phyloP scores from a whole-genome alignment of 2,329 filamentous ascomycete species.

The Tolypocladium album region DNA sequence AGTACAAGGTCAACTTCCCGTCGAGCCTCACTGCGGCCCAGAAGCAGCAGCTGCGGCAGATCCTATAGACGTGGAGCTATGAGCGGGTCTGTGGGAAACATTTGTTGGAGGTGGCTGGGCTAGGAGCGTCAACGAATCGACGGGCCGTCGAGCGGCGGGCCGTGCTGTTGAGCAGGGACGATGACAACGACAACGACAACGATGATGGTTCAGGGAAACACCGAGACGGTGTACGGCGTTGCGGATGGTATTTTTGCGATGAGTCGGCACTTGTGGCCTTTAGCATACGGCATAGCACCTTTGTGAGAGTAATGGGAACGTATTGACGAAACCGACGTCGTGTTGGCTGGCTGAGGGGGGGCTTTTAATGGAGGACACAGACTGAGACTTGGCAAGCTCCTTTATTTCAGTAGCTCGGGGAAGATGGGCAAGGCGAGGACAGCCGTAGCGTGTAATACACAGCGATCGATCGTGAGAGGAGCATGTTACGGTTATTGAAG shows the following conservation, averaged over 20 bases:
- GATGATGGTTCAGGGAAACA: neutral
- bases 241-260: neutral
- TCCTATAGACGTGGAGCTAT: conserved; percentile 40
- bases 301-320: neutral
- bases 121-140: neutral
- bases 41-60: conserved; percentile 71
- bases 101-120: neutral
- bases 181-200: neutral
- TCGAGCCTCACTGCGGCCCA: conserved; percentile 63
- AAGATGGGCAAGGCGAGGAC: neutral
- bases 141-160: neutral
- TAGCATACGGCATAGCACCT: conserved; percentile 1
- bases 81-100: neutral
- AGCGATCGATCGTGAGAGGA: too few relatives aligned
- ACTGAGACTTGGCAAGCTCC: neutral
- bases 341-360: too few relatives aligned
- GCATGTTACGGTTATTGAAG: too few relatives aligned
- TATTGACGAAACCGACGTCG: neutral
- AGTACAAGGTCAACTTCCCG: conserved; percentile 90
- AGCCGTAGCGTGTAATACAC: neutral
- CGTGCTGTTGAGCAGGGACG: neutral
- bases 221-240: conserved; percentile 8
- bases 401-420: neutral
- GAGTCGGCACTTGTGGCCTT: neutral
- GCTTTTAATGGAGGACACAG: neutral